Base-by-base conservation (phyloP, 257 asterid species). In the Solanum commersonii region DNA sequence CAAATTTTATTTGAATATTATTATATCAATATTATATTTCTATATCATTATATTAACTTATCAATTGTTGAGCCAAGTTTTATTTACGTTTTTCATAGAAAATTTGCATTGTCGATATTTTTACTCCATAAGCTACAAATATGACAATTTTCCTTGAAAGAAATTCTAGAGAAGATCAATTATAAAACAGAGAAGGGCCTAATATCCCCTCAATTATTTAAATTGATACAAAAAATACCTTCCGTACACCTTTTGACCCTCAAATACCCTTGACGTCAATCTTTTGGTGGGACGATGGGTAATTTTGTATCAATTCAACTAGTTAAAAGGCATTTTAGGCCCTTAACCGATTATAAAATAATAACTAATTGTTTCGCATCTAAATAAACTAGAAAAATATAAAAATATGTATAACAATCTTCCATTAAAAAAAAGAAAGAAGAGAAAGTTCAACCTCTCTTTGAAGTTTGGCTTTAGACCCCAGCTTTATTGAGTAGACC, bases 241-340 rank as follows among this genome's bases (percentile, higher is more conserved):
- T 46, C 1, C 2, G 7, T 46, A 2, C 20, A 46, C 20, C 56
- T 46, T 46, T 46, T 46, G 56, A 46, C 56, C 56, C 0, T 6
- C 18, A 46, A 46, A 46, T 4, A 46, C 6, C 56, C 56, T 46
- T 46, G 20, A 14, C 56, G 0, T 46, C 0, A 46, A 46, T 0
- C 0, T 14, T 46, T 46, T 46, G 20, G 20, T 46, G 56, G 0
- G 56, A 46, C 20, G 0, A 0, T 0, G 20, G 0, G 0, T 46
- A 46, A 14, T 46, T 46, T 46, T 46, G 56, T 46, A 14, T 14
- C 56, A 14, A 14, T 46, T 46, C 56, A 46, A 46, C 0, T 46
- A 46, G 56, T 14, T 46, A 46, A 46, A 46, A 46, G 56, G 0
- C 56, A 46, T 46, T 46, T 14, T 46, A 46, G 56, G 7, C 0